Evolutionary conservation across 2,329 filamentous ascomycete genomes (phyloP).

Genomic region (Cladosporium sp.): DNA sequence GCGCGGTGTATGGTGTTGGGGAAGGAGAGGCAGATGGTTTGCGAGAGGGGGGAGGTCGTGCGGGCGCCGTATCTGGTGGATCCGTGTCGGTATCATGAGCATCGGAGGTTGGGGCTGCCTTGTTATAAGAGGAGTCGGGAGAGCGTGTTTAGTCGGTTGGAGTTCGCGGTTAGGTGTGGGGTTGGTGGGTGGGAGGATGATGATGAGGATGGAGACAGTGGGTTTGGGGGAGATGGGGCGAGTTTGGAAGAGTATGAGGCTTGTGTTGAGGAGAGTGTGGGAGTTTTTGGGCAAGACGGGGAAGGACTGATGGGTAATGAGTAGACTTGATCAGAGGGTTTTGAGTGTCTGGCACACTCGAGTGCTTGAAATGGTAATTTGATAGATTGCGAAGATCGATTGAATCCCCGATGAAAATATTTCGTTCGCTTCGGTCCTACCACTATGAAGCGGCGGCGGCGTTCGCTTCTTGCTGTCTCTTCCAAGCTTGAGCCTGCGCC

Average conservation of each 20-base stretch:
- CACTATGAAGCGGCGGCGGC: not conserved
- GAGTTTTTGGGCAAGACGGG: not conserved
- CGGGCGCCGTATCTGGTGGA: constrained; percentile 9
- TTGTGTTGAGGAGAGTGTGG: constrained; percentile 1
- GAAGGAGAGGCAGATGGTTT: constrained; percentile 7
- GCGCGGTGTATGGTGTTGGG: constrained; percentile 15
- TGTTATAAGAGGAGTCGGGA: constrained; percentile 17
- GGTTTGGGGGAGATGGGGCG: not conserved
- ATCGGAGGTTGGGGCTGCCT: not conserved
- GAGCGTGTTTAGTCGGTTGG: constrained; percentile 10
- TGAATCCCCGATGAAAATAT: not conserved
- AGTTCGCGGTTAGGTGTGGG: constrained; percentile 12
- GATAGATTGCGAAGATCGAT: not conserved
- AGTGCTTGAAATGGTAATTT: not conserved
- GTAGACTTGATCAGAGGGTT: not conserved
- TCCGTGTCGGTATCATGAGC: constrained; percentile 14
- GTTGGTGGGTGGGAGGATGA: not conserved
- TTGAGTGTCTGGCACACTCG: constrained; percentile 7
- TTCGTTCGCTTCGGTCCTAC: not conserved
- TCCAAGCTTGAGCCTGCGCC: constrained; percentile 86
- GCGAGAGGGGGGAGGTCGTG: not conserved
- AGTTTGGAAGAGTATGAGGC: not conserved
- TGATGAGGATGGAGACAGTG: not conserved
- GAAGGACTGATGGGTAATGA: not conserved
- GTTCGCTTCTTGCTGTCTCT: constrained; percentile 58